A percentile compares a stretch with the other conserved stretches of the same genome.
Conservation (phyloP, 495 filamentous ascomycete genomes). For the Geopyxis carbonaria region DNA sequence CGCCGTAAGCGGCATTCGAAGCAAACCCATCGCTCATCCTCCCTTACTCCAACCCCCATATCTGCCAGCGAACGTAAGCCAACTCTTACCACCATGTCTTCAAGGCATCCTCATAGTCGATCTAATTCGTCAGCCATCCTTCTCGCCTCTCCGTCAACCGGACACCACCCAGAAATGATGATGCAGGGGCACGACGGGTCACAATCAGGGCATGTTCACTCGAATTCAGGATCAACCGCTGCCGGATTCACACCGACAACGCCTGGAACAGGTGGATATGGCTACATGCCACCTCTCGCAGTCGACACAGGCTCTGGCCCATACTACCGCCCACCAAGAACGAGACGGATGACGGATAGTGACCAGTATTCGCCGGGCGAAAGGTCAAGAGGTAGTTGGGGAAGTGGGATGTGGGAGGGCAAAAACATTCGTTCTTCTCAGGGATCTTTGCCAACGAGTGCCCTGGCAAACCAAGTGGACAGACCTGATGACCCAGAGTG, state of each 20-base stretch:
- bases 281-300: constrained; percentile 31
- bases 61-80: constrained; percentile 8
- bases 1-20: constrained; percentile 33
- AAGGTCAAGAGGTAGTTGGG: constrained; percentile 14
- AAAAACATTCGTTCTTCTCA: constrained; percentile 1
- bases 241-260: constrained; percentile 53
- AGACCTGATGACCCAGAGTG: constrained; percentile 2
- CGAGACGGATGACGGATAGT: constrained; percentile 39
- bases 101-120: constrained; percentile 3
- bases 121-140: constrained; percentile 6
- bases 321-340: constrained; percentile 71
- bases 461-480: constrained; percentile 4
- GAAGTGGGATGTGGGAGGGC: constrained; percentile 13
- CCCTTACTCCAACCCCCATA: constrained; percentile 3
- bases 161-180: constrained; percentile 31
- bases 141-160: constrained; percentile 24
- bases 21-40: background rate
- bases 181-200: constrained; percentile 34
- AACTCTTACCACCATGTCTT: background rate
- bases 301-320: constrained; percentile 37
- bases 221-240: constrained; percentile 25
- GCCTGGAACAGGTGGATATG: constrained; percentile 49
- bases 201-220: constrained; percentile 31
- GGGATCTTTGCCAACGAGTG: background rate
- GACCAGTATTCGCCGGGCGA: constrained; percentile 21